Conservation (phyloP, 140 eudicot genomes). For the Flaveria floridana region DNA sequence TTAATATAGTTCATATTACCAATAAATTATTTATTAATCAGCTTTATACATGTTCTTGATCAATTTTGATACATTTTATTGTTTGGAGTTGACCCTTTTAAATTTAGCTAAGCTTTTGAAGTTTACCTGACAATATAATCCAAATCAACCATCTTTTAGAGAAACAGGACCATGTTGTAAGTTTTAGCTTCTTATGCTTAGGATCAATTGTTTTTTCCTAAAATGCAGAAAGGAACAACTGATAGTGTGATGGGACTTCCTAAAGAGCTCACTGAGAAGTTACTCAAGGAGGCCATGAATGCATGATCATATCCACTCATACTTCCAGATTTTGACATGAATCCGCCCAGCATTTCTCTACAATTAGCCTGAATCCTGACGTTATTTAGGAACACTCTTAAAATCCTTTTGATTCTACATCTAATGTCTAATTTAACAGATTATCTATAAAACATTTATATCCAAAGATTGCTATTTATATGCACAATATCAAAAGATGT, state of each 20-base stretch:
- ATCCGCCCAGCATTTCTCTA: not conserved
- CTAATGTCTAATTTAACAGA: not conserved
- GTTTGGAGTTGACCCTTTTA: not conserved
- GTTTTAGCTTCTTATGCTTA: not conserved
- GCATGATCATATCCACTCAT: constrained; percentile 21
- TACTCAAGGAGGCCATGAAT: constrained; percentile 58
- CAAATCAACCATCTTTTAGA: not conserved
- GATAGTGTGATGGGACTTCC: constrained; percentile 99
- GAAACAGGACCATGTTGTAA: not conserved
- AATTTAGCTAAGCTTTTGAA: not conserved
- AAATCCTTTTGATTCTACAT: constrained; percentile 3
- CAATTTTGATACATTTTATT: no score
- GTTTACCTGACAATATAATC: not conserved
- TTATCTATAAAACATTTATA: not conserved
- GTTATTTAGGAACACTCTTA: not conserved
- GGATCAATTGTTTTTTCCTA: not conserved
- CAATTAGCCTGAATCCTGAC: not conserved
- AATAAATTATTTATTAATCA: no score
- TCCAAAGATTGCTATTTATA: not conserved
- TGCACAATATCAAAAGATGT: not conserved
- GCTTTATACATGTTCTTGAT: no score
- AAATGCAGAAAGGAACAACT: constrained; percentile 69
- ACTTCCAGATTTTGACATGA: constrained; percentile 19
- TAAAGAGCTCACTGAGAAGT: constrained; percentile 63
- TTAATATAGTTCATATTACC: no score